A percentile compares a stretch with the other conserved stretches of the same genome.
These are phyloP conservation scores for Globisporangium paroecandrum DNA, from an alignment of 352 stramenopile genomes.

Conservation along the genomic window DNA sequence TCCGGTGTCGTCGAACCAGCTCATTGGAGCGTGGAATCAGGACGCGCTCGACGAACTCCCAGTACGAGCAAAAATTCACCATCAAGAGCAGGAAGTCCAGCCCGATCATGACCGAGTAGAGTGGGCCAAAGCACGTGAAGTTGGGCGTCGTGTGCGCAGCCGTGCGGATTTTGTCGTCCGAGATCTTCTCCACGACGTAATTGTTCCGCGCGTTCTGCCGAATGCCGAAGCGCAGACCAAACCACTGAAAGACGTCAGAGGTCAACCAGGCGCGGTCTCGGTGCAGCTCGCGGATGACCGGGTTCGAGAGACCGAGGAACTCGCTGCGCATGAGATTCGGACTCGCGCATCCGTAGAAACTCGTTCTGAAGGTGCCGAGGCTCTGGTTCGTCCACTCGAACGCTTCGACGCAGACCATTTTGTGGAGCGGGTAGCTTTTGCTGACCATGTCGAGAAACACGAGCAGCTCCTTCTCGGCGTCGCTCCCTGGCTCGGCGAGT, in stretches of 20 bases:
- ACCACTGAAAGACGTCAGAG: slow-evolving; percentile 21
- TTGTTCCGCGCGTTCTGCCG: slow-evolving; percentile 24
- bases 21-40: slow-evolving; percentile 18
- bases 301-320: slow-evolving; percentile 22
- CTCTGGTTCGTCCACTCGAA: slow-evolving; percentile 20
- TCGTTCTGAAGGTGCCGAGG: slow-evolving; percentile 13
- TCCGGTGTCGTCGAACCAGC: slow-evolving; percentile 13
- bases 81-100: slow-evolving; percentile 24
- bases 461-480: slow-evolving; percentile 22
- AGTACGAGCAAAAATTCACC: slow-evolving; percentile 20
- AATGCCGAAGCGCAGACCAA: slow-evolving; percentile 20
- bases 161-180: neutral
- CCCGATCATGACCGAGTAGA: slow-evolving; percentile 28
- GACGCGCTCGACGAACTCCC: slow-evolving; percentile 17
- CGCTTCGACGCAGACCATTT: slow-evolving; percentile 23
- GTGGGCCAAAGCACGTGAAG: slow-evolving; percentile 22
- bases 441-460: slow-evolving; percentile 25
- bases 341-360: slow-evolving; percentile 24
- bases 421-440: slow-evolving; percentile 19
- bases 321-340: slow-evolving; percentile 20
- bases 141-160: slow-evolving; percentile 19
- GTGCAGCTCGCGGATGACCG: slow-evolving; percentile 15
- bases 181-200: slow-evolving; percentile 9
- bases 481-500: slow-evolving; percentile 9
- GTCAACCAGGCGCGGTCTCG: slow-evolving; percentile 23